Evolutionary conservation across 192 early-diverging fungal species (phyloP), one percentile per base, ranked within the genome.

Genomic region (Radiomyces spectabilis): DNA sequence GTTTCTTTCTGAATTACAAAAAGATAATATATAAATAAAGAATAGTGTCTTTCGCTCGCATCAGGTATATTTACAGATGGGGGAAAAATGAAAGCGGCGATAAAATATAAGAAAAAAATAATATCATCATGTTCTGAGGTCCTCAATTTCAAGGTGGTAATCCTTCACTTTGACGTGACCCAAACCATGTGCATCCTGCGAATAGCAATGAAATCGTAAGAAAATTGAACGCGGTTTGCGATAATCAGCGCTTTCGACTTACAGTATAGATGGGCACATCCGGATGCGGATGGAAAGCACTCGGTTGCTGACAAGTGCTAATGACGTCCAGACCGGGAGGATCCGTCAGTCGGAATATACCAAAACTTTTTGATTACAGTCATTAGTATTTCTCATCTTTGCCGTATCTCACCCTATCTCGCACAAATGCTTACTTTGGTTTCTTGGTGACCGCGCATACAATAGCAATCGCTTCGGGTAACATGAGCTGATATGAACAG

Each of bases 391-490:
- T 34, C 2, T 13, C 9, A 41, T 40, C 13, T 54, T 26, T 41
- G 0, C 31, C 15, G 16, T n/a, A n/a, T n/a, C n/a, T n/a, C n/a
- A n/a, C n/a, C 8, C 21, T 30, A 25, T 31, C 13, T n/a, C 16
- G 13, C 9, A 43, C n/a, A 26, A 12, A 9, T 25, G 24, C 61
- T 56, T 75, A 78, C 76, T 73, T 74, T 66, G 84, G 86, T 1
- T 75, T 64, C 43, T 87, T 65, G 26, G 60, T 77, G 5, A 92
- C 92, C 4, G 93, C 74, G 49, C 87, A 85, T 5, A 95, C 93
- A 60, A 95, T 93, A 10, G 93, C 92, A 47, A 95, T 89, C 19
- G 93, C 93, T 55, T 95, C 93, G 13, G 91, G 91, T 5, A 94
- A 72, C 80, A 92, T 88, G 33, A 89, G 56, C 66, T 95, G 93